These are phyloP conservation scores for Vigna unguiculata DNA, from an alignment of 306 rosid genomes.

Conservation along the genomic window DNA sequence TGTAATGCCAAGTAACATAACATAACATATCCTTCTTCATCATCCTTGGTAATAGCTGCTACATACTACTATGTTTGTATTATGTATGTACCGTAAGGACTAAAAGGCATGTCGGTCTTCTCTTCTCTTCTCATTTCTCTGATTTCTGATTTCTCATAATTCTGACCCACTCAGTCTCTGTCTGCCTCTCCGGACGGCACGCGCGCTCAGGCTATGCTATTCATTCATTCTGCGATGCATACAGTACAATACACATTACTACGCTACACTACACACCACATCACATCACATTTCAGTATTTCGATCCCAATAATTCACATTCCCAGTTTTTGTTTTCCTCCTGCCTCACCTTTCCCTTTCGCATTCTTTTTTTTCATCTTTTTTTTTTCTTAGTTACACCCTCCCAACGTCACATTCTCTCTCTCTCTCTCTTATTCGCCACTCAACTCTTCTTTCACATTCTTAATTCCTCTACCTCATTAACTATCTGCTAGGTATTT, in stretches of 20 bases:
- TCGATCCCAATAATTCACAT: conserved; percentile 47
- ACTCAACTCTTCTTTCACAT: neutral
- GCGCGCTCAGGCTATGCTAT: conserved; percentile 62
- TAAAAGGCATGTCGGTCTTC: conserved; percentile 41
- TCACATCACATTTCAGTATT: conserved; percentile 32
- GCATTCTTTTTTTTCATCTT: neutral
- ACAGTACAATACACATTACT: conserved; percentile 11
- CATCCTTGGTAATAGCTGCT: neutral
- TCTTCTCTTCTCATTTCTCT: conserved; percentile 28
- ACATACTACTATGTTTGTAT: conserved; percentile 38
- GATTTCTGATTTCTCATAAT: conserved; percentile 2
- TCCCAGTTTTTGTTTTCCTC: conserved; percentile 40
- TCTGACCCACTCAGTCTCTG: conserved; percentile 22
- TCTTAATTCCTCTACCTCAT: neutral
- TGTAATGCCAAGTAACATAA: neutral
- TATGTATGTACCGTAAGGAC: neutral
- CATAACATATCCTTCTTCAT: neutral
- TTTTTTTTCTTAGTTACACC: conserved; percentile 49
- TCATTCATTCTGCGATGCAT: conserved; percentile 7
- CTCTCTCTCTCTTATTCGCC: neutral
- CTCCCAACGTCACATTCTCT: conserved; percentile 32
- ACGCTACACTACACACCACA: conserved; percentile 1
- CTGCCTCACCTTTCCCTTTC: conserved; percentile 32
- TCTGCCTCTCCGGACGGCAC: conserved; percentile 77
- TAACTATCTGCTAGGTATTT: conserved; percentile 4